Base-by-base conservation (phyloP, 1,139 yeast species). In the Arxiozyma heterogenica region DNA sequence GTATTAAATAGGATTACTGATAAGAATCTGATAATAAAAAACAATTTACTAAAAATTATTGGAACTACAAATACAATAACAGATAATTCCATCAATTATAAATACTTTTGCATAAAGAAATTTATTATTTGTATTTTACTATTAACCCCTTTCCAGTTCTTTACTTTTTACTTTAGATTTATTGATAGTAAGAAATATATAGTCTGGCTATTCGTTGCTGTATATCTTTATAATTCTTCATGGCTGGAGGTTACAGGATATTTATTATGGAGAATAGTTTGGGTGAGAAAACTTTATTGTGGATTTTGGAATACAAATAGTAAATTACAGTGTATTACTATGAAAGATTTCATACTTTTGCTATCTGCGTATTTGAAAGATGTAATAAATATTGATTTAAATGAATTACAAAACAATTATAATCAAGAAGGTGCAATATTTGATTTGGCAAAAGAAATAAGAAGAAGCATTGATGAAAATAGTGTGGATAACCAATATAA, bases 241-340 rank as follows among this genome's bases (percentile, higher is more conserved):
- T 64, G 68, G 64, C 57, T 60, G 38, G 70, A 67, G 52, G 60
- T 61, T 15, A 61, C 67, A 3, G 50, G 65, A 20, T 57, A 55
- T 51, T 54, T 67, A 22, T 52, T 63, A 43, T 66, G 70, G 70
- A 58, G 71, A 53, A 51, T 62, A 20, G 48, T 59, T n/a, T 50
- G 49, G 42, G 55, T 62, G 2, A 57, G 71, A 42, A 58, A 48
- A 15, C 21, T 55, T 8, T 63, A 61, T 44, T 57, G 57, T 49
- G 48, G 50, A 18, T 30, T 47, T 21, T 39, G 44, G 23, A 43
- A 23, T 17, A 38, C 6, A 12, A 20, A 22, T 20, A 20, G n/a
- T 8, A 4, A 27, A 17, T 30, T 8, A 21, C 30, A 41, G 15
- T 11, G n/a, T 18, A 23, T 44, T 17, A 38, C 47, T 5, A 8